Conservation (phyloP, 441 rosid genomes). For the Eruca vesicaria region DNA sequence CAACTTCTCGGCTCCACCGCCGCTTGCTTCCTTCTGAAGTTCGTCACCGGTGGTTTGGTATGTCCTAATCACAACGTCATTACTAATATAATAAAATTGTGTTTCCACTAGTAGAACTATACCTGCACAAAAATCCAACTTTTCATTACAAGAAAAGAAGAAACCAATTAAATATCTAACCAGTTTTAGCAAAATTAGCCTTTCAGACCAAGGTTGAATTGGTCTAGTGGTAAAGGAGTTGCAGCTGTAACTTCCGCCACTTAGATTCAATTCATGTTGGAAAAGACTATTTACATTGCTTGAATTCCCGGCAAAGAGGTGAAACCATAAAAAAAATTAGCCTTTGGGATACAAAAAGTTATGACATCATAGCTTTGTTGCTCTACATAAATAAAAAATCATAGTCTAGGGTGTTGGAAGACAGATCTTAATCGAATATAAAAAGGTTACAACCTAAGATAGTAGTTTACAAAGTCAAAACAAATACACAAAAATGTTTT, state of each 20-base stretch:
- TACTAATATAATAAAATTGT: not conserved
- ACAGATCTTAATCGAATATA: not conserved
- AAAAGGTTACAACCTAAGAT: not conserved
- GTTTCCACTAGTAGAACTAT: not conserved
- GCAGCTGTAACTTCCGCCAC: too few species aligned
- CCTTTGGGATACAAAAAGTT: not conserved
- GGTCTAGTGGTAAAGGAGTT: too few species aligned
- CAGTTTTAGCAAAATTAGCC: not conserved
- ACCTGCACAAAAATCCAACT: not conserved
- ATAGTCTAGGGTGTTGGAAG: not conserved
- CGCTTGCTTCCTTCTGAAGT: conserved; percentile 79
- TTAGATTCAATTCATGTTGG: too few species aligned
- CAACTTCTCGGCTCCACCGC: conserved; percentile 90
- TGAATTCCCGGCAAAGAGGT: too few species aligned
- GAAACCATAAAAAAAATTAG: too few species aligned
- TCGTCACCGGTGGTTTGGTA: conserved; percentile 83
- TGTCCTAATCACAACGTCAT: conserved; percentile 1
- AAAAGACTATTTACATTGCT: too few species aligned
- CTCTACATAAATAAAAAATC: not conserved
- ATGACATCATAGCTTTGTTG: not conserved
- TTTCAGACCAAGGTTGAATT: too few species aligned
- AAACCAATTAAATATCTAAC: not conserved
- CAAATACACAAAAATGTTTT: not conserved
- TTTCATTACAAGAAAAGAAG: not conserved
- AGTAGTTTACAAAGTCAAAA: not conserved